phyloP scores from a whole-genome alignment of 2,329 filamentous ascomycete genomes.

The Fusarium fracticaudum region DNA sequence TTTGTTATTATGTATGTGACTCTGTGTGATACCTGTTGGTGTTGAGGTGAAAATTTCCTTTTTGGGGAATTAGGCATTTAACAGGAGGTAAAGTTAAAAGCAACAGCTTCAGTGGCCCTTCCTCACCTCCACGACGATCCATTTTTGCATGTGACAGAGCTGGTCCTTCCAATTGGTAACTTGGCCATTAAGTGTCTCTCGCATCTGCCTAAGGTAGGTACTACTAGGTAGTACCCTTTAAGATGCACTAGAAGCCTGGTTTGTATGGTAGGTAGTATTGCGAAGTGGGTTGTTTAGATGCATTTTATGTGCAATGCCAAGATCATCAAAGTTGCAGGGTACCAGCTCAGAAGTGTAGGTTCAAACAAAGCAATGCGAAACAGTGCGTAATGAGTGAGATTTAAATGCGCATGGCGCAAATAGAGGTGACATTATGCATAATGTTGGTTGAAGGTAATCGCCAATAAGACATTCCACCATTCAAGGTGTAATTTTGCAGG shows the following conservation, averaged over 20 bases:
- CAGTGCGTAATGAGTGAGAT: not conserved
- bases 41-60: not conserved
- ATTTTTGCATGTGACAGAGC: not conserved
- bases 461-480: not conserved
- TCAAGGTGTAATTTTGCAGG: not conserved
- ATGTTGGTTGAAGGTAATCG: not conserved
- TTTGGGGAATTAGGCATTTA: not conserved
- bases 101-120: not conserved
- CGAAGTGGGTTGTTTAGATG: too few species aligned
- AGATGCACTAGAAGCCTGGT: not conserved
- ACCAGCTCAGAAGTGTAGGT: not conserved
- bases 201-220: not conserved
- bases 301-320: not conserved
- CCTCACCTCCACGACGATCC: not conserved
- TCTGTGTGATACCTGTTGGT: not conserved
- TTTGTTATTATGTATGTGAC: not conserved
- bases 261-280: not conserved
- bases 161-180: not conserved
- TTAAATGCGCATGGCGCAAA: not conserved
- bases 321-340: not conserved
- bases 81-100: not conserved
- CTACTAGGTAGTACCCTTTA: too few species aligned
- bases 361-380: not conserved
- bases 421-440: not conserved
- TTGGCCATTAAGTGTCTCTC: not conserved